Base-by-base conservation (phyloP, 73 alveolate species). In the Loxodes magnus region DNA sequence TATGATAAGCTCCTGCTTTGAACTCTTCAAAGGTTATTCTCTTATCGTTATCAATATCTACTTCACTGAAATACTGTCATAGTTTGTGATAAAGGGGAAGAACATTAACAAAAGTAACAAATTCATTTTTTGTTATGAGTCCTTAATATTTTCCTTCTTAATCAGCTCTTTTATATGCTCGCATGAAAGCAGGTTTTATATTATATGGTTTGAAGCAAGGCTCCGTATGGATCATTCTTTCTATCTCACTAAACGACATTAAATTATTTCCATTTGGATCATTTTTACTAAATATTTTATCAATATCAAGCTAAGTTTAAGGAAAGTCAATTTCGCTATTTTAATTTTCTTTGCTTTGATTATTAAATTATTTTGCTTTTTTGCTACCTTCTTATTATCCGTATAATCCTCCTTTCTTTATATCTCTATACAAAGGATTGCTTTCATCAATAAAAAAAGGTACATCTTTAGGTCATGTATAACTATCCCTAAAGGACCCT, bases 121-220 rank as follows among this genome's bases (percentile, higher is more conserved):
- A 37, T 25, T 37, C 50, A 5, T 37, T 37, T 25, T 25, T 37
- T 5, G 4, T 37, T 21, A 37, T 4, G 14, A 37, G 50, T 21
- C 50, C 50, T 9, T 37, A 21, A 14, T 9, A 4, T 9, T 9
- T 9, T 4, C 50, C 50, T 21, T 37, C 12, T 9, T 37, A 9
- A 25, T 37, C 50, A 9, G 50, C 50, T 25, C 17, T 37, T 9
- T 37, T 37, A 25, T 37, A 37, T 21, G 50, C 50, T 37, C 50
- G 12, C 50, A 37, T 37, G 50, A 37, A 14, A 5, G 17, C 50
- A 4, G 4, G 4, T 9, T 37, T 37, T 21, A 4, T 4, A 25
- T 37, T n/a, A 25, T 37, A 37, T 4, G 4, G 4, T 4, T 4
- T 25, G 50, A 37, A 37, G 14, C 12, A 14, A 21, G 12, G 12